Conservation (phyloP, 2,329 filamentous ascomycete species). For the Elsinoe arachidis region DNA sequence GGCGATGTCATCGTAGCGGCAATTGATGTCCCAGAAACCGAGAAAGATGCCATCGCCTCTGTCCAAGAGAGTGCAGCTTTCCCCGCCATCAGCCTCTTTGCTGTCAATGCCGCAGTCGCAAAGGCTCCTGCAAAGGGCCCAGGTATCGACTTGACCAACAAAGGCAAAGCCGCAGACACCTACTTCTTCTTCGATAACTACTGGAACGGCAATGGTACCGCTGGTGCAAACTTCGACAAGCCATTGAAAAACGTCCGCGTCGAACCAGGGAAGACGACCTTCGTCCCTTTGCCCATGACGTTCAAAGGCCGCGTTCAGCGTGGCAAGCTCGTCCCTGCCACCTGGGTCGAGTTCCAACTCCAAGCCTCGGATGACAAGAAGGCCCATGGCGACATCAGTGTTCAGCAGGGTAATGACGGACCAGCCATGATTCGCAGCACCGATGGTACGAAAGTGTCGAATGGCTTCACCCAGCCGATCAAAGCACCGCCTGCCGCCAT, state of each 20-base stretch:
- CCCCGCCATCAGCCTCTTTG: background rate
- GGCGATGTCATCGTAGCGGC: background rate
- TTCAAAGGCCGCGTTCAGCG: constrained; percentile 36
- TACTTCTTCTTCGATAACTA: constrained; percentile 37
- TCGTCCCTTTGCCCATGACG: constrained; percentile 24
- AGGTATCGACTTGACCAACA: constrained; percentile 33
- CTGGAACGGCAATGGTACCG: constrained; percentile 34
- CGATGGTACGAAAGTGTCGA: constrained; percentile 26
- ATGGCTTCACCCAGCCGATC: constrained; percentile 24
- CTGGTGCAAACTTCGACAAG: constrained; percentile 34
- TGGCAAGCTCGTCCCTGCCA: constrained; percentile 30
- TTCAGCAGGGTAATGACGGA: constrained; percentile 34
- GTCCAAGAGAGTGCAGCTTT: background rate
- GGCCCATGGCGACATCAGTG: constrained; percentile 32
- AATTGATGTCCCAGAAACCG: background rate
- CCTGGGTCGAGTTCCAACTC: constrained; percentile 36
- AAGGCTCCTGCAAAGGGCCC: constrained; percentile 18
- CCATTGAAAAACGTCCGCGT: constrained; percentile 30
- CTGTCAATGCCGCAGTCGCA: background rate
- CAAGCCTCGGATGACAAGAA: constrained; percentile 29
- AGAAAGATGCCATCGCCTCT: background rate
- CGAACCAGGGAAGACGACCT: constrained; percentile 23
- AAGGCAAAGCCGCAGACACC: constrained; percentile 25
- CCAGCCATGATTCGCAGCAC: constrained; percentile 32
- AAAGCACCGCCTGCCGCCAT: constrained; percentile 29